These are phyloP conservation scores for Pythium periplocum DNA, from an alignment of 352 stramenopile genomes.

Conservation along the genomic window DNA sequence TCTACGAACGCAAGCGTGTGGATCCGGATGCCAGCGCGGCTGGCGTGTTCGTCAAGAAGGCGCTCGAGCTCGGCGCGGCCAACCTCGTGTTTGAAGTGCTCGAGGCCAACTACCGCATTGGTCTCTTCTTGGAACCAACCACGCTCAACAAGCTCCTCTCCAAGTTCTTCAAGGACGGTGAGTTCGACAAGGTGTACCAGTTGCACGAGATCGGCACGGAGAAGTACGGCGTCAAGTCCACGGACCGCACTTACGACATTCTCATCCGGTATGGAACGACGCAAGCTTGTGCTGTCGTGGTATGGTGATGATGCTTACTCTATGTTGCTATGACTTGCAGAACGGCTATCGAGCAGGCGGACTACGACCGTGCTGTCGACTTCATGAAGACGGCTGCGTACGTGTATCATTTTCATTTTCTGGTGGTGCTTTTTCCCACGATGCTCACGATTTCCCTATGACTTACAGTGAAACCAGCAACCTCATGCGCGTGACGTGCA, in stretches of 20 bases:
- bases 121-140: slow-evolving; percentile 70
- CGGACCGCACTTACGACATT: slow-evolving; percentile 80
- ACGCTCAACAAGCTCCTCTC: slow-evolving; percentile 81
- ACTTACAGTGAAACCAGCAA: slow-evolving; percentile 52
- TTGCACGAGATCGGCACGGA: slow-evolving; percentile 69
- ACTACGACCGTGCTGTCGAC: slow-evolving; percentile 66
- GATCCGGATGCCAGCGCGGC: slow-evolving; percentile 73
- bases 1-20: slow-evolving; percentile 83
- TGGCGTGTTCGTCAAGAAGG: slow-evolving; percentile 79
- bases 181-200: slow-evolving; percentile 75
- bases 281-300: neutral
- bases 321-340: slow-evolving; percentile 11
- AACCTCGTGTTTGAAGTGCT: slow-evolving; percentile 76
- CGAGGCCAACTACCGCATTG: slow-evolving; percentile 78
- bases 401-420: slow-evolving; percentile 11
- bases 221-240: slow-evolving; percentile 83
- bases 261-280: slow-evolving; percentile 51
- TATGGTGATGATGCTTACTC: neutral
- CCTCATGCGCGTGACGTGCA: slow-evolving; percentile 82
- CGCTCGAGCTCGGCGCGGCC: slow-evolving; percentile 64
- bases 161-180: slow-evolving; percentile 77
- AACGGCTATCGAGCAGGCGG: slow-evolving; percentile 64
- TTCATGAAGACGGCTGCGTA: slow-evolving; percentile 74
- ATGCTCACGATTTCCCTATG: slow-evolving; percentile 1
- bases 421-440: slow-evolving; percentile 5